Percentiles rank a stretch among this genome's conserved stretches.
Evolutionary conservation across 2,329 filamentous ascomycete species (phyloP).

Genomic region (Tolypocladium cylindrosporum): DNA sequence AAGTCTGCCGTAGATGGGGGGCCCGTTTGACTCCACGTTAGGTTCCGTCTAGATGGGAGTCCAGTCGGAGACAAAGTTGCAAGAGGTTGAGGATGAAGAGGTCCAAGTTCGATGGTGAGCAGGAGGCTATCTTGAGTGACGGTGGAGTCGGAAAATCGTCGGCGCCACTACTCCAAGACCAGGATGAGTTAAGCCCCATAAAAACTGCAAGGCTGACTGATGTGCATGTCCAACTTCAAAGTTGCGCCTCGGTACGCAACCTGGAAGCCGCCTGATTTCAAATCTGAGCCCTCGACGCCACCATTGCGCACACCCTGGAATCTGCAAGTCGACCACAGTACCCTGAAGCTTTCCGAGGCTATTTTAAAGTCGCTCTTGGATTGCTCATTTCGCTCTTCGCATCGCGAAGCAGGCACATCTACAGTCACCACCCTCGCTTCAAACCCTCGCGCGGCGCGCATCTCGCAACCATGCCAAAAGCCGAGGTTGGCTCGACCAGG

Average conservation of each 20-base stretch:
- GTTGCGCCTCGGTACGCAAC: background rate
- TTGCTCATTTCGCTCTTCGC: background rate
- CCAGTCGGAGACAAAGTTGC: background rate
- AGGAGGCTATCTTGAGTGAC: background rate
- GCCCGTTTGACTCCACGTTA: background rate
- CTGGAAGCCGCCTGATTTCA: background rate
- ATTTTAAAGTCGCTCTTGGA: background rate
- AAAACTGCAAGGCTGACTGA: slow-evolving; percentile 2
- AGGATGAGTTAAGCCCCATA: background rate
- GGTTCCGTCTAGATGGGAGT: background rate
- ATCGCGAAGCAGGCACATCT: background rate
- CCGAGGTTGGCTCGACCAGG: slow-evolving; percentile 88
- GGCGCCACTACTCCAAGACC: background rate
- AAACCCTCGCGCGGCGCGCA: background rate
- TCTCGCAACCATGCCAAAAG: slow-evolving; percentile 64
- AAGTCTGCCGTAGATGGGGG: no score
- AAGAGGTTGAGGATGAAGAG: background rate
- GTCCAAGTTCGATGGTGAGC: background rate
- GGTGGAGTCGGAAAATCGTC: background rate
- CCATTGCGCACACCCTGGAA: background rate
- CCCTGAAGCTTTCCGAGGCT: background rate
- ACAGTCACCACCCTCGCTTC: background rate
- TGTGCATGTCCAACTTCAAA: background rate
- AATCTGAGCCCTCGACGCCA: background rate
- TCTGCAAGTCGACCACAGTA: no score